Evolutionary conservation across 2,329 filamentous ascomycete species (phyloP).

Genomic region (Onygenales sp.): DNA sequence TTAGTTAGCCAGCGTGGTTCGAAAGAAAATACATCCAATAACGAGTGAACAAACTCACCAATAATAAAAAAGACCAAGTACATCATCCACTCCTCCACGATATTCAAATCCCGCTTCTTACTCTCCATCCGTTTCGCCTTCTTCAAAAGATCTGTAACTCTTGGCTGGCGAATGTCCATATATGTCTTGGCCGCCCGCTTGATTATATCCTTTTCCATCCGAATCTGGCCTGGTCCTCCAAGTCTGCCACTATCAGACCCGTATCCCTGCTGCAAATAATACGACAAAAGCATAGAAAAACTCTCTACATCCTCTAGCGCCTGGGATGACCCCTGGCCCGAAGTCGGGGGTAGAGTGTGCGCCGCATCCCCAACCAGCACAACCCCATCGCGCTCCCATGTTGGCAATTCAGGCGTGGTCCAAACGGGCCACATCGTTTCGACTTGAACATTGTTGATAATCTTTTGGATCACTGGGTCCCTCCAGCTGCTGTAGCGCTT

Average conservation of each 20-base stretch:
- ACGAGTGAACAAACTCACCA: conserved; percentile 15
- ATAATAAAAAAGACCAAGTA: conserved; percentile 29
- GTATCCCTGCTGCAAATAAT: conserved; percentile 17
- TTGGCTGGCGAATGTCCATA: conserved; percentile 25
- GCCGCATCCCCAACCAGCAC: conserved; percentile 50
- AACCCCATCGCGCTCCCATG: conserved; percentile 39
- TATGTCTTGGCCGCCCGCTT: conserved; percentile 22
- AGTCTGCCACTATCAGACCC: background rate
- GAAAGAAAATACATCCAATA: background rate
- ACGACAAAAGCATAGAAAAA: conserved; percentile 33
- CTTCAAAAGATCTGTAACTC: conserved; percentile 24
- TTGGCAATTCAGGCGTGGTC: conserved; percentile 38
- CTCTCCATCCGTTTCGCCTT: conserved; percentile 24
- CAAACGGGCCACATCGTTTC: conserved; percentile 41
- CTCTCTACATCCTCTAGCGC: conserved; percentile 47
- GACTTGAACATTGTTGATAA: conserved; percentile 30
- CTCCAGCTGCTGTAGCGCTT: conserved; percentile 37
- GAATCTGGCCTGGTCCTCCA: background rate
- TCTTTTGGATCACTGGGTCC: conserved; percentile 35
- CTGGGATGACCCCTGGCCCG: conserved; percentile 47
- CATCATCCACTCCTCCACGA: conserved; percentile 28
- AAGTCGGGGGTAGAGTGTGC: conserved; percentile 46
- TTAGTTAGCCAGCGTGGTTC: background rate
- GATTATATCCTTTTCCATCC: conserved; percentile 15
- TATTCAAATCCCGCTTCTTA: conserved; percentile 24